Conservation (phyloP, 805 yeast species). For the Lipomyces orientalis region DNA sequence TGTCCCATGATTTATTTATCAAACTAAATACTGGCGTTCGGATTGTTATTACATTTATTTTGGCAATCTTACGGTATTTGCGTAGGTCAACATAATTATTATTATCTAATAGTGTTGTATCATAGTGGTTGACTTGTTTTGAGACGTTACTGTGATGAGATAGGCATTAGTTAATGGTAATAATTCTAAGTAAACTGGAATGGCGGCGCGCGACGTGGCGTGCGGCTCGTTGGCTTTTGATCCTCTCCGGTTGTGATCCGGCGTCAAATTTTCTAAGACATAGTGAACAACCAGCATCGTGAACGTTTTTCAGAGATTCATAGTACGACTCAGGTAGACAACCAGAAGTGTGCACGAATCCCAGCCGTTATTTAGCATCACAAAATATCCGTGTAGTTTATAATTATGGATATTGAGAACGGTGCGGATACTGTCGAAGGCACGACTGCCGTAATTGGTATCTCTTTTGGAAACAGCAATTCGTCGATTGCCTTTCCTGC, state of each 20-base stretch:
- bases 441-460: constrained; percentile 74
- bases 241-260: not conserved
- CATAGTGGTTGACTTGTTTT: not conserved
- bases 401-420: not conserved
- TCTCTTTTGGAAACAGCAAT: constrained; percentile 94
- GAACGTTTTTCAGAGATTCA: not conserved
- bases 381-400: too few species aligned
- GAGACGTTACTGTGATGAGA: not conserved
- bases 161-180: not conserved
- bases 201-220: not conserved
- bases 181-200: not conserved
- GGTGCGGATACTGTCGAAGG: constrained; percentile 17
- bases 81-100: not conserved
- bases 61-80: not conserved
- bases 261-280: not conserved
- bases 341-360: not conserved
- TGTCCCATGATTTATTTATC: not conserved
- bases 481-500: constrained; percentile 88
- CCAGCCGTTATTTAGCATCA: not conserved
- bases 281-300: not conserved
- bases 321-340: not conserved
- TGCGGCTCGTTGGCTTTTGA: not conserved
- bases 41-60: not conserved
- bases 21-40: not conserved
- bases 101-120: not conserved